These are phyloP conservation scores for Xanthoconium stramineum DNA, from an alignment of 768 basidiomycete species.

Conservation along the genomic window DNA sequence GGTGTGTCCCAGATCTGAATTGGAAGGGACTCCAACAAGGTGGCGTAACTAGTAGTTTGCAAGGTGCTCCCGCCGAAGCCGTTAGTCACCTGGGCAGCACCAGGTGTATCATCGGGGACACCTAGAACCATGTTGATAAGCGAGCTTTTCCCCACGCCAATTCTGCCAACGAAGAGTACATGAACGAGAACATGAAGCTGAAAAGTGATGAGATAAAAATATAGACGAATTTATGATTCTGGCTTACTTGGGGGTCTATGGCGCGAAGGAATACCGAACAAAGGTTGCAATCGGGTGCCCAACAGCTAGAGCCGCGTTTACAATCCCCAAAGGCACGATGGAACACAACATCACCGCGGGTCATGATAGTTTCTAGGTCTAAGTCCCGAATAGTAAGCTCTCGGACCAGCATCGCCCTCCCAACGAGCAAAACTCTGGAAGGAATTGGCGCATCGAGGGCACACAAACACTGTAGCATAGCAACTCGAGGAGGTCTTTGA, in stretches of 20 bases:
- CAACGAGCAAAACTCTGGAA: neutral
- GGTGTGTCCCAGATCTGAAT: constrained; percentile 3
- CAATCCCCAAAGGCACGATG: neutral
- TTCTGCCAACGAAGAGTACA: neutral
- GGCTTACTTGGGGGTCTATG: neutral
- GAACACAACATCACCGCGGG: neutral
- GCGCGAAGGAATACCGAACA: neutral
- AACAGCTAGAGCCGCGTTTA: neutral
- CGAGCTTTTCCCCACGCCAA: neutral
- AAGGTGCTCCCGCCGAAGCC: neutral
- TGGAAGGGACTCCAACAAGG: neutral
- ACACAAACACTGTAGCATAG: neutral
- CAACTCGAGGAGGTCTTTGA: neutral
- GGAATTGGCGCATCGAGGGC: neutral
- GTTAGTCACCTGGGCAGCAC: neutral
- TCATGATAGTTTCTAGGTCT: neutral
- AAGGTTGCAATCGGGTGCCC: neutral
- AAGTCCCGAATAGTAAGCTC: neutral
- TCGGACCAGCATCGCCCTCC: neutral
- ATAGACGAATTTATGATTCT: neutral
- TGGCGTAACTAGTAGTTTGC: neutral
- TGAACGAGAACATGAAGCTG: neutral
- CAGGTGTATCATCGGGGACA: neutral
- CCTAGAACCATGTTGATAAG: neutral
- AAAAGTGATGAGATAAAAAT: neutral